Evolutionary conservation across 495 filamentous ascomycete genomes (phyloP).

Genomic region (Neurospora sp.): DNA sequence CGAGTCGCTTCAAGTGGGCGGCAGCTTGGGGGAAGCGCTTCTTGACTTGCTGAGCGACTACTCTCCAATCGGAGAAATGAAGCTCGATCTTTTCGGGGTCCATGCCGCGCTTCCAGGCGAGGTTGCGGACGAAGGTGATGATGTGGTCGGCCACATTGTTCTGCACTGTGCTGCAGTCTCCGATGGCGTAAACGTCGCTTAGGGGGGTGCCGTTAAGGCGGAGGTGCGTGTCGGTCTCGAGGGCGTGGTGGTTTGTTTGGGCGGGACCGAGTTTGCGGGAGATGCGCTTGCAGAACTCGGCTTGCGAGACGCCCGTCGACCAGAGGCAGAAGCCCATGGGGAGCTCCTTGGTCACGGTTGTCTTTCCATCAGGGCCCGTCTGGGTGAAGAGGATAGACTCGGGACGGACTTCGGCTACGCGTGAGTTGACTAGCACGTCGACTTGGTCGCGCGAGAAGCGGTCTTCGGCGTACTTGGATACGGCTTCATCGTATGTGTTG

Average conservation of each 20-base stretch:
- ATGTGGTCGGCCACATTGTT: slow-evolving; percentile 90
- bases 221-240: slow-evolving; percentile 93
- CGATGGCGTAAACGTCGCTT: slow-evolving; percentile 93
- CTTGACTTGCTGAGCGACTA: slow-evolving; percentile 71
- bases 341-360: slow-evolving; percentile 71
- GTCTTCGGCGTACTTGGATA: slow-evolving; percentile 86
- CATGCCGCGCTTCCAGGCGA: slow-evolving; percentile 85
- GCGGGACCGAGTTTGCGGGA: slow-evolving; percentile 56
- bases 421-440: slow-evolving; percentile 79
- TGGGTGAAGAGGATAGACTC: slow-evolving; percentile 87
- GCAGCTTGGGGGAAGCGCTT: slow-evolving; percentile 89
- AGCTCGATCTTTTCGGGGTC: slow-evolving; percentile 78
- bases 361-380: slow-evolving; percentile 56
- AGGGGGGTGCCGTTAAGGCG: slow-evolving; percentile 84
- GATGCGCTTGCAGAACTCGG: slow-evolving; percentile 64
- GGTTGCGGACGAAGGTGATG: slow-evolving; percentile 73
- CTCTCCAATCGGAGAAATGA: slow-evolving; percentile 78
- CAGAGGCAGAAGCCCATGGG: slow-evolving; percentile 96
- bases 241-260: slow-evolving; percentile 82
- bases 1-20: slow-evolving; percentile 77
- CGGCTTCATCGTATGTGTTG: slow-evolving; percentile 94
- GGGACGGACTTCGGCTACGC: slow-evolving; percentile 76
- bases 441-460: slow-evolving; percentile 86
- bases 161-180: slow-evolving; percentile 91
- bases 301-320: slow-evolving; percentile 94